Percentiles rank a stretch among this genome's conserved stretches.
phyloP scores from a whole-genome alignment of 2,329 filamentous ascomycete genomes.

The Fusarium sp. region DNA sequence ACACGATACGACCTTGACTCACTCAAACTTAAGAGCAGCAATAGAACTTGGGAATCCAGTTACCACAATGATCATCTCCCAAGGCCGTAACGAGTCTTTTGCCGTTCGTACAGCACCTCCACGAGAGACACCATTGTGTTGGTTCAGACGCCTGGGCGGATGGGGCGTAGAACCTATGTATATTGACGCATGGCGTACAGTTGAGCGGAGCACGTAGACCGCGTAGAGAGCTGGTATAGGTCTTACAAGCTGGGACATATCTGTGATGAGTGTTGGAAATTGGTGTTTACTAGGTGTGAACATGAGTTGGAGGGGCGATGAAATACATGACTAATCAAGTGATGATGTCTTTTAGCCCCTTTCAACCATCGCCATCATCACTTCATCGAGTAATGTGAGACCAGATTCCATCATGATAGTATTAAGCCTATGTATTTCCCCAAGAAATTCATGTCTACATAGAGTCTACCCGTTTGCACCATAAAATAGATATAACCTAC shows the following conservation, averaged over 20 bases:
- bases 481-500: constrained; percentile 55
- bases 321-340: constrained; percentile 41
- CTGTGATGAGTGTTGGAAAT: constrained; percentile 17
- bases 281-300: constrained; percentile 32
- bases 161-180: constrained; percentile 96
- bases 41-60: constrained; percentile 90
- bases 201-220: constrained; percentile 92
- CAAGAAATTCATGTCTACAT: background rate
- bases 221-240: constrained; percentile 91
- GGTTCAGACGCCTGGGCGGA: constrained; percentile 83
- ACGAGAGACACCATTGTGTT: constrained; percentile 88
- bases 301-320: constrained; percentile 43
- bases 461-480: constrained; percentile 3
- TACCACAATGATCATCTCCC: constrained; percentile 90
- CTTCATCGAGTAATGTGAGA: background rate
- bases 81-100: constrained; percentile 76
- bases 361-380: background rate
- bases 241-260: constrained; percentile 60
- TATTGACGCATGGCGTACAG: constrained; percentile 74
- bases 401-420: background rate
- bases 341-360: constrained; percentile 21
- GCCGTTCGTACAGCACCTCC: constrained; percentile 87
- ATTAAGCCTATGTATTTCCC: background rate
- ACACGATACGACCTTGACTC: constrained; percentile 51
- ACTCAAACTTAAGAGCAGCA: constrained; percentile 95